Base-by-base conservation (phyloP, 352 stramenopile genomes). In the Phytophthora lateralis region DNA sequence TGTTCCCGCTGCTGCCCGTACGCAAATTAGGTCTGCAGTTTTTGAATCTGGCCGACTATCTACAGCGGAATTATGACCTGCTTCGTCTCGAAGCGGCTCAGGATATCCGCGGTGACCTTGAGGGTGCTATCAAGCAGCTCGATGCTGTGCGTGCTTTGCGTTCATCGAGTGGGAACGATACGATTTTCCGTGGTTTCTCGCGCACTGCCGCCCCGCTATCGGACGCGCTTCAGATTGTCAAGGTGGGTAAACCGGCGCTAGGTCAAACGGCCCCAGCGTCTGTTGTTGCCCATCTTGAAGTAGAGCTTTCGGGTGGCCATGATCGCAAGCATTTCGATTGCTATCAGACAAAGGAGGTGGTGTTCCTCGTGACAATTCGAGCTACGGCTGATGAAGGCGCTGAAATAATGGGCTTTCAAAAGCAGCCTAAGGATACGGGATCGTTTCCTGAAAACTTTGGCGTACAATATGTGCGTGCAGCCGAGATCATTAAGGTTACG, bases 11-110 rank as follows among this genome's bases (percentile, higher is more conserved):
- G 3, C 64, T 98, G 11, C 82, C 93, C 4, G 66, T 99, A 29
- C 95, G 93, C 12, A 99, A 98, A 73, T 78, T 99, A n/a, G 96
- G 91, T 52, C 66, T 98, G 18, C 92, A 98, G 67, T 99, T 97
- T 64, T 73, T 99, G 15, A 98, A 96, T 14, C 69, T 98, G 37
- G 58, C 83, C 9, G 97, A 99, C 66, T 98, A 98, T 71, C 65
- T 99, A 7, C 65, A 96, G 29, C 88, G 97, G 17, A 97, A 91
- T 59, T 98, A 97, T 71, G 80, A 94, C 52, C 73, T 99, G 24
- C 91, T 92, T 52, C 85, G 85, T 7, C 58, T 98, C 0, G 95
- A 98, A 69, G 90, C 79, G 32, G 85, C 89, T 0, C 92, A 97
- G 48, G 85, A 91, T 45, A 87, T 97, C 14, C 80, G 93, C 26